Evolutionary conservation across 2,329 filamentous ascomycete species (phyloP), one percentile per base, ranked within the genome.

Genomic region (Geoglossum cookeanum): DNA sequence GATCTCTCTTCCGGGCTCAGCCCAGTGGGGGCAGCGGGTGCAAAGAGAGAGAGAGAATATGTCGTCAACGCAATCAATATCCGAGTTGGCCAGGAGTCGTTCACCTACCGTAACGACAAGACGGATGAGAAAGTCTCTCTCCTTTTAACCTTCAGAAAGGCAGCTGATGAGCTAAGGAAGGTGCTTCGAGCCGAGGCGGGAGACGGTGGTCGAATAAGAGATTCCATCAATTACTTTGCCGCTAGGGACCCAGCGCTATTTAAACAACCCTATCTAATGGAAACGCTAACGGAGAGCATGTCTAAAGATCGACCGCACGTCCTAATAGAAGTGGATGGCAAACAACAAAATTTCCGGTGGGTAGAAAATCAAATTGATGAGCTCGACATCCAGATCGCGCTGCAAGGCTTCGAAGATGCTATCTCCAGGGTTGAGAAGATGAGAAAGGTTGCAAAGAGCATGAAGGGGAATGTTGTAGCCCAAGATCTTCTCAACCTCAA

Each of bases 331-430:
- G 87, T 95, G 13, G 92, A 97, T 65, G 92, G 92, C 54, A 94
- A 94, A 65, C 90, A 96, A 68, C 88, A 97, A 67, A 96, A 92
- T 67, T 77, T 98, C 52, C 85, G 91, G 56, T 96, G 88, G 88
- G 88, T 98, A 0, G 92, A 98, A 68, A 81, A 83, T 56, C 88
- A 97, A 70, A 86, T 98, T 68, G 92, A 98, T 66, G 88, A 94
- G 65, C 79, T 98, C 4, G 92, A 98, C 65, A 97, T 97, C 64
- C 85, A 94, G 64, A 90, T 98, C 64, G 91, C 92, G 0, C 76
- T 96, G 55, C 91, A 97, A 67, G 79, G 80, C 47, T 92, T 95
- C 62, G 89, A 96, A 64, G 79, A 83, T 22, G 86, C 92, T 0
- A 92, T 97, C 0, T 76, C 78, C 4, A 80, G 84, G 33, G 85